Evolutionary conservation across 176 grass and related monocot species (phyloP), one percentile per base, ranked within the genome.

Genomic region (Aegilops speltoides): DNA sequence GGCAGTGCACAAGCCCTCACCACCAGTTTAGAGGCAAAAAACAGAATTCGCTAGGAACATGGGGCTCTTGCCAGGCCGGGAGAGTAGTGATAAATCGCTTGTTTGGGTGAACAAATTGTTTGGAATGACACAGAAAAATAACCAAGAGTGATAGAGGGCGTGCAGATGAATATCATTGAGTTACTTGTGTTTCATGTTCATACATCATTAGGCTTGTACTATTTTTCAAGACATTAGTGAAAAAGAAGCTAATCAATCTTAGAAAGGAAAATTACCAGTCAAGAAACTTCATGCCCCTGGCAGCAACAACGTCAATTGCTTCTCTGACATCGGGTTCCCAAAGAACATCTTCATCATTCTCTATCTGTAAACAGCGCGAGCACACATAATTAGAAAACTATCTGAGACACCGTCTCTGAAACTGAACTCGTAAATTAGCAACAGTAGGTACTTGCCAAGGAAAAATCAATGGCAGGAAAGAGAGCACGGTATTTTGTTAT

Each of bases 391-490:
- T 10, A 79, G 17, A 22, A 64, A 12, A 79, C 16, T 16, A 36
- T 52, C 13, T 5, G 56, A 2, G 10, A 61, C 6, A 61, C 11
- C 5, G 65, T 50, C 9, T 23, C 29, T 28, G 7, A 83, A 84
- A 19, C 16, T 50, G 23, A 20, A 59, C 40, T 37, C 15, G 63
- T 77, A 2, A 64, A 64, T 12, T 45, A 43, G 77, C 14, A 88
- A 24, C 24, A 81, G 20, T 68, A 32, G 66, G 23, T 60, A 81
- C 90, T 87, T 91, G 48, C 97, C 92, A 96, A 70, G 15, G 97
- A 99, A 82, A 96, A 96, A 80, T 99, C 90, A 87, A 99, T 91
- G 85, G 90, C 83, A 83, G 97, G 92, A 86, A 99, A 99, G 63
- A 88, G 71, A 83, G 79, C 11, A 4, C 25, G 94, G 52, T 93